Evolutionary conservation across 306 rosid species (phyloP).

Genomic region (Boehmeria nivea): DNA sequence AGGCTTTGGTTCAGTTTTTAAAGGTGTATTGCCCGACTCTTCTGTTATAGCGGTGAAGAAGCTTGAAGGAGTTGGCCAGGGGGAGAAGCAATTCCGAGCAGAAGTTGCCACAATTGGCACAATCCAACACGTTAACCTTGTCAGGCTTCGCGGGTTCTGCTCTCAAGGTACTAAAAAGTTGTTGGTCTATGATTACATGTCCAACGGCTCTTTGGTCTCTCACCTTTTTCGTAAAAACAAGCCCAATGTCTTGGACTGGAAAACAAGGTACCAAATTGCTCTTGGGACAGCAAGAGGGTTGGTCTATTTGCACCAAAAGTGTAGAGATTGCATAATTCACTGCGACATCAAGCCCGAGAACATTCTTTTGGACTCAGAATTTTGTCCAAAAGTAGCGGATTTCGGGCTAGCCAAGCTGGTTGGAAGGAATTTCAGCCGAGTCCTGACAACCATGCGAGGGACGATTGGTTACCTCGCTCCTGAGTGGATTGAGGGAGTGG

Average conservation of each 20-base stretch:
- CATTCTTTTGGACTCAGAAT: slow-evolving; percentile 67
- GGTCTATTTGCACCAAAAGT: slow-evolving; percentile 75
- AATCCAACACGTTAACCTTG: slow-evolving; percentile 79
- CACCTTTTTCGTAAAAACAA: slow-evolving; percentile 41
- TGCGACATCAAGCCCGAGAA: slow-evolving; percentile 94
- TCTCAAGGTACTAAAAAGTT: slow-evolving; percentile 59
- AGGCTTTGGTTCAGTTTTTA: slow-evolving; percentile 32
- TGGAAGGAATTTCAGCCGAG: slow-evolving; percentile 82
- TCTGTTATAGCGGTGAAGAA: slow-evolving; percentile 68
- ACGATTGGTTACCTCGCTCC: slow-evolving; percentile 91
- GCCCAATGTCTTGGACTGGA: slow-evolving; percentile 50
- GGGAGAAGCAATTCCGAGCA: slow-evolving; percentile 84
- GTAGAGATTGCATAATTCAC: slow-evolving; percentile 85
- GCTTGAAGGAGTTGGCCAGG: slow-evolving; percentile 76
- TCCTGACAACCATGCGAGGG: slow-evolving; percentile 91
- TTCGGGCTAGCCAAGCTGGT: slow-evolving; percentile 89
- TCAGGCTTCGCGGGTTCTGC: slow-evolving; percentile 86
- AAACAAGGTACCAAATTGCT: slow-evolving; percentile 70
- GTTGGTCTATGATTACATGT: slow-evolving; percentile 80
- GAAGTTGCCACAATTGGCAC: slow-evolving; percentile 88
- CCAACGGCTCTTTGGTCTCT: slow-evolving; percentile 60
- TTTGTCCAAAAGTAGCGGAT: slow-evolving; percentile 76
- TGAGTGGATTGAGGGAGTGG: slow-evolving; percentile 83
- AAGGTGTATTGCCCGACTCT: slow-evolving; percentile 6
- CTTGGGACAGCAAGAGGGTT: slow-evolving; percentile 82